Conservation (phyloP, 352 stramenopile genomes). For the Phytophthora tentaculata region DNA sequence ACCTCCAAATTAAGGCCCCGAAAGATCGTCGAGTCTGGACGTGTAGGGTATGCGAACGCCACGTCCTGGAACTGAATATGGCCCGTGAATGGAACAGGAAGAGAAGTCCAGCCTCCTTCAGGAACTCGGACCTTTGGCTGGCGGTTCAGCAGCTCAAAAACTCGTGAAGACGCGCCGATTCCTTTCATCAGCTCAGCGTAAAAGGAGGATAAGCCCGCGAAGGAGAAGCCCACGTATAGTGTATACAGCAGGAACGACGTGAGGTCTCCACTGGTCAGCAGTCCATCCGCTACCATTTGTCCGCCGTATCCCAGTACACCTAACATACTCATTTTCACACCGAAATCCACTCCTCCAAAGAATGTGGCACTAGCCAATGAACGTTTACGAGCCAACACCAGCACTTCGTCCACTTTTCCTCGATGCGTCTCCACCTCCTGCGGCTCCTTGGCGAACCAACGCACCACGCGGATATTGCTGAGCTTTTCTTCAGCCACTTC, state of each 20-base stretch:
- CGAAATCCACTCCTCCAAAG: slow-evolving; percentile 85
- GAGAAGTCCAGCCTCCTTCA: slow-evolving; percentile 33
- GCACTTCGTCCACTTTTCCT: slow-evolving; percentile 65
- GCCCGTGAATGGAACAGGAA: slow-evolving; percentile 48
- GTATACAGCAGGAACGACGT: slow-evolving; percentile 95
- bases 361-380: slow-evolving; percentile 85
- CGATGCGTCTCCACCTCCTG: slow-evolving; percentile 70
- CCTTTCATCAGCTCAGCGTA: slow-evolving; percentile 93
- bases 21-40: slow-evolving; percentile 63
- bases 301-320: slow-evolving; percentile 93
- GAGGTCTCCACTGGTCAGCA: slow-evolving; percentile 91
- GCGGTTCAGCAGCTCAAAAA: slow-evolving; percentile 93
- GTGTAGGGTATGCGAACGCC: slow-evolving; percentile 68
- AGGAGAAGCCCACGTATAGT: slow-evolving; percentile 90
- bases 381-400: slow-evolving; percentile 68
- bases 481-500: slow-evolving; percentile 94
- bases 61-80: slow-evolving; percentile 89
- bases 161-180: slow-evolving; percentile 85
- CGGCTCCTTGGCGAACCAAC: slow-evolving; percentile 87
- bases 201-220: slow-evolving; percentile 91
- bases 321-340: slow-evolving; percentile 90
- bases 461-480: slow-evolving; percentile 92
- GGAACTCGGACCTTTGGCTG: slow-evolving; percentile 63
- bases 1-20: slow-evolving; percentile 58
- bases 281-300: slow-evolving; percentile 84